Conservation (phyloP, 345 rosid genomes). For the Excoecaria cochinchinensis region DNA sequence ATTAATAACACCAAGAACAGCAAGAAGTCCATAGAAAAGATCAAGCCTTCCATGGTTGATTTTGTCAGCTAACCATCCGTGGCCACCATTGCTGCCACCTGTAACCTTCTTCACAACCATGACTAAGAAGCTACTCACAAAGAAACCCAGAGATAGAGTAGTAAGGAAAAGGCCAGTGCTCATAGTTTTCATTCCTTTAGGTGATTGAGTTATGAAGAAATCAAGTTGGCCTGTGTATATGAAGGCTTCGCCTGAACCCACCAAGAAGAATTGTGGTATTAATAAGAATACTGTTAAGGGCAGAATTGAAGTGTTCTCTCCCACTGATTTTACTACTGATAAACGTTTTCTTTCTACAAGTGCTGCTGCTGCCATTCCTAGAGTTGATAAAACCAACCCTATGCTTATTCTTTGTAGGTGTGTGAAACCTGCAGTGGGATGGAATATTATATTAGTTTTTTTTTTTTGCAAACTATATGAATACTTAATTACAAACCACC, state of each 20-base stretch:
- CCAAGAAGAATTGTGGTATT: conserved; percentile 60
- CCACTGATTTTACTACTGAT: conserved; percentile 31
- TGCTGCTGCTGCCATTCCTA: conserved; percentile 59
- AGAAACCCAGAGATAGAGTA: conserved; percentile 62
- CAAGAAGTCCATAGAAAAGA: conserved; percentile 54
- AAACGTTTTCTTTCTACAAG: conserved; percentile 45
- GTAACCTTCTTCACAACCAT: conserved; percentile 45
- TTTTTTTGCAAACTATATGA: too few relatives aligned
- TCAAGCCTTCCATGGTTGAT: conserved; percentile 64
- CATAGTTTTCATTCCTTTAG: conserved; percentile 70
- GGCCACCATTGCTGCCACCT: conserved; percentile 23
- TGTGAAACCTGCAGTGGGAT: conserved; percentile 44
- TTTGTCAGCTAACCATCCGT: conserved; percentile 57
- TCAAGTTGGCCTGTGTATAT: conserved; percentile 69
- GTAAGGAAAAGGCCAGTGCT: conserved; percentile 76
- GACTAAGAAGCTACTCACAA: conserved; percentile 58
- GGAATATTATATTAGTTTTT: too few relatives aligned
- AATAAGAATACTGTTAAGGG: conserved; percentile 50
- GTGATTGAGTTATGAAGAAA: conserved; percentile 66
- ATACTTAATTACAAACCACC: too few relatives aligned
- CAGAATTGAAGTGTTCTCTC: conserved; percentile 26
- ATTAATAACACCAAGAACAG: conserved; percentile 43
- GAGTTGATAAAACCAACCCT: conserved; percentile 45
- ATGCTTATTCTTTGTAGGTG: conserved; percentile 52
- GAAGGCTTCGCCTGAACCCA: conserved; percentile 64